These are phyloP conservation scores for Suaeda aralocaspica DNA, from an alignment of 148 eudicot genomes.

Conservation along the genomic window DNA sequence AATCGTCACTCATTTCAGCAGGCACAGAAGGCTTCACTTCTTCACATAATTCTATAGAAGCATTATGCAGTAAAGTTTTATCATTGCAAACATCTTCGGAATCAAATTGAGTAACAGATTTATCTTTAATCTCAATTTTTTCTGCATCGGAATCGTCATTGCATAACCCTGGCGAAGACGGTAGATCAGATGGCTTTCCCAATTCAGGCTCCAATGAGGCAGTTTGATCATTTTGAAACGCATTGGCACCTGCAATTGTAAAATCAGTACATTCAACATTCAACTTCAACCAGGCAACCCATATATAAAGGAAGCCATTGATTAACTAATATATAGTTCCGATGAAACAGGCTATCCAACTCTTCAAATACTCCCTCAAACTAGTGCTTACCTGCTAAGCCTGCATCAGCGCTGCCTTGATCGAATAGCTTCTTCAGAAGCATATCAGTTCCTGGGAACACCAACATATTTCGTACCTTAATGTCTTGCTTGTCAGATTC, in stretches of 20 bases:
- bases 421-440: conserved; percentile 57
- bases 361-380: background rate
- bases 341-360: conserved; percentile 5
- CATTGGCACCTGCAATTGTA: conserved; percentile 27
- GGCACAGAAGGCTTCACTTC: conserved; percentile 14
- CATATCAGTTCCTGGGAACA: conserved; percentile 95
- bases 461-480: conserved; percentile 78
- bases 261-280: conserved; percentile 11
- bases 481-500: conserved; percentile 61
- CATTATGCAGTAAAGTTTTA: conserved; percentile 20
- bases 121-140: conserved; percentile 24
- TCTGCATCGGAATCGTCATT: conserved; percentile 25
- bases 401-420: conserved; percentile 35
- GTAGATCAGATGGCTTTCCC: conserved; percentile 29
- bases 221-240: conserved; percentile 20
- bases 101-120: conserved; percentile 23
- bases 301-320: no score
- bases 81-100: conserved; percentile 25
- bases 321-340: no score
- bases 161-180: conserved; percentile 31
- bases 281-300: background rate
- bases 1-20: background rate
- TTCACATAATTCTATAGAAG: conserved; percentile 19
- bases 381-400: conserved; percentile 29
- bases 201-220: conserved; percentile 27